These are phyloP conservation scores for Neurospora sp. DNA, from an alignment of 2,329 filamentous ascomycete genomes.

Conservation along the genomic window DNA sequence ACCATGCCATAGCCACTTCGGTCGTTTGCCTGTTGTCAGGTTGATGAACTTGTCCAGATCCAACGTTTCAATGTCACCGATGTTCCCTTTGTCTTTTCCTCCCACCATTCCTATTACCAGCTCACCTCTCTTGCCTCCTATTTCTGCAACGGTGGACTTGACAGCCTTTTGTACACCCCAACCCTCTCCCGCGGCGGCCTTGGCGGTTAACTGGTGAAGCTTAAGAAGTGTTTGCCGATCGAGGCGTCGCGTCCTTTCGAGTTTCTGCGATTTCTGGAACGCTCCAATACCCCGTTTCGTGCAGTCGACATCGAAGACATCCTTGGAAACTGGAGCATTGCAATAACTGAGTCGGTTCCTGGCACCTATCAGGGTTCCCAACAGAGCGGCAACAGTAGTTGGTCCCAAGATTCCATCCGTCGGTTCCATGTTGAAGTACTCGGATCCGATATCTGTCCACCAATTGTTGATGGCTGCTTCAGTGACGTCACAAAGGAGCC, in stretches of 20 bases:
- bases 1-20: slow-evolving; percentile 92
- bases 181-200: slow-evolving; percentile 77
- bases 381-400: slow-evolving; percentile 76
- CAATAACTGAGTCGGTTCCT: slow-evolving; percentile 80
- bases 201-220: slow-evolving; percentile 75
- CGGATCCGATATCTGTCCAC: slow-evolving; percentile 90
- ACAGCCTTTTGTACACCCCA: slow-evolving; percentile 92
- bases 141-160: slow-evolving; percentile 87
- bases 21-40: slow-evolving; percentile 67
- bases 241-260: slow-evolving; percentile 66
- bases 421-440: slow-evolving; percentile 87
- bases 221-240: slow-evolving; percentile 75
- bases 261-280: slow-evolving; percentile 83
- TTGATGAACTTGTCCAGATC: slow-evolving; percentile 78
- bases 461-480: slow-evolving; percentile 85
- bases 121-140: slow-evolving; percentile 88
- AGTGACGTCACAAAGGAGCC: slow-evolving; percentile 84
- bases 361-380: slow-evolving; percentile 83
- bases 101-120: slow-evolving; percentile 93
- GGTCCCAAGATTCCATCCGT: slow-evolving; percentile 87
- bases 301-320: slow-evolving; percentile 75
- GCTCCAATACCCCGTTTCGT: slow-evolving; percentile 77
- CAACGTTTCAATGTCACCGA: slow-evolving; percentile 84
- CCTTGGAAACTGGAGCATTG: slow-evolving; percentile 77
- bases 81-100: slow-evolving; percentile 75